Conservation (phyloP, 495 filamentous ascomycete species). For the Hypoxylon fuscum region DNA sequence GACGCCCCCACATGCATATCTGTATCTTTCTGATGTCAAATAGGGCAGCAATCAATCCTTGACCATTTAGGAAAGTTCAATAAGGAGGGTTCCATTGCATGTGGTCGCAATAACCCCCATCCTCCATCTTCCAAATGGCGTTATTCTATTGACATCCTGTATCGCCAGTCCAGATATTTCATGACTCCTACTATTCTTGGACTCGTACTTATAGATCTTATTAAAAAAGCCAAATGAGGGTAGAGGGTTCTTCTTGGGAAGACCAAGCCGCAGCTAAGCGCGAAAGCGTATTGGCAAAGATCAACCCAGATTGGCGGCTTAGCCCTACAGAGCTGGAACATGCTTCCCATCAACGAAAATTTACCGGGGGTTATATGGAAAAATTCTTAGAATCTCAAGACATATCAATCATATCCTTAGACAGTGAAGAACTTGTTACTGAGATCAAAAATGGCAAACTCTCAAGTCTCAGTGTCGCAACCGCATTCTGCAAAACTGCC, state of each 20-base stretch:
- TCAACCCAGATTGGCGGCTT: slow-evolving; percentile 41
- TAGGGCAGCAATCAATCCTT: too few relatives aligned
- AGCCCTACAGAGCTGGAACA: slow-evolving; percentile 24
- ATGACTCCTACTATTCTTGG: too few relatives aligned
- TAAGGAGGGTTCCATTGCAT: too few relatives aligned
- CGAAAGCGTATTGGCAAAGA: slow-evolving; percentile 33
- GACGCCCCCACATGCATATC: too few relatives aligned
- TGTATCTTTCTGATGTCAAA: too few relatives aligned
- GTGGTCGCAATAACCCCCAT: too few relatives aligned
- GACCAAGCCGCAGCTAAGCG: slow-evolving; percentile 38
- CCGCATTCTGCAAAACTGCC: slow-evolving; percentile 59
- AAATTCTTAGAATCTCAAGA: slow-evolving; percentile 38
- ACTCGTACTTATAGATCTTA: too few relatives aligned
- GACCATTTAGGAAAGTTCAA: too few relatives aligned
- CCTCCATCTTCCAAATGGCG: too few relatives aligned
- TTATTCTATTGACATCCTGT: too few relatives aligned
- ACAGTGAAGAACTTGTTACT: slow-evolving; percentile 29
- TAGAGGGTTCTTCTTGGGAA: slow-evolving; percentile 26
- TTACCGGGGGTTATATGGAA: slow-evolving; percentile 48
- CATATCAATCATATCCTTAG: slow-evolving; percentile 25
- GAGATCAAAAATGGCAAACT: slow-evolving; percentile 30
- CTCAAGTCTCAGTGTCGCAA: slow-evolving; percentile 51
- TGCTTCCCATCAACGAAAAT: slow-evolving; percentile 30
- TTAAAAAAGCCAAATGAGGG: too few relatives aligned
- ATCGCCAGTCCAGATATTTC: too few relatives aligned